Evolutionary conservation across 1,284 basidiomycete species (phyloP), one percentile per base, ranked within the genome.

Genomic region (Abortiporus biennis): DNA sequence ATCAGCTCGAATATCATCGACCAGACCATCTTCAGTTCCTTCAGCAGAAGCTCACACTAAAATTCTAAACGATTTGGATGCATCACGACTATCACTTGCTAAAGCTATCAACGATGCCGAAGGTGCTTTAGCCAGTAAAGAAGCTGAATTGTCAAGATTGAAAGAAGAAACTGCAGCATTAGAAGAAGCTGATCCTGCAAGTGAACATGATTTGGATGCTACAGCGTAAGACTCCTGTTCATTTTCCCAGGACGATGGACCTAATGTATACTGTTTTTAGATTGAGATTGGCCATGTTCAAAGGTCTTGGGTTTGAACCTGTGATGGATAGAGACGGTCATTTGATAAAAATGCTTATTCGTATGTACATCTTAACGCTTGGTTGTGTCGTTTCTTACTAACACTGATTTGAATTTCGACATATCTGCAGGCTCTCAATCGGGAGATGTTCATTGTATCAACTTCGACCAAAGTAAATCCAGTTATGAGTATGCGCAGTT

Each of bases 61-160:
- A 8, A 67, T 66, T 15, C 59, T 89, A 27, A 83, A 85, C 47
- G 73, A 78, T 41, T 71, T 85, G 1, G 85, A 89, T 45, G 67
- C 59, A 22, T 71, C 68, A 4, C 72, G 77, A 24, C 59, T 86
- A 37, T 75, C 76, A 5, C 67, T 87, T n/a, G 79, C 73, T 9
- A 90, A 90, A 53, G 74, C 80, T 3, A 84, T 88, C 51, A 81
- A 82, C 39, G 85, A 86, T 50, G 69, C 72, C 1, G 85, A 88
- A 60, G 71, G 74, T 34, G 59, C 74, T 23, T 59, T 84, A 8
- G 76, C 78, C 2, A 76, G 71, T 51, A 78, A 78, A 51, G 83
- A 88, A 53, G 79, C 76, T 1, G 82, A 84, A 54, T 68, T 87
- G 1, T 67, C 80, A 13, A 64, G 69, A 8, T 62, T 87, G 38